phyloP scores from a whole-genome alignment of 1,284 basidiomycete genomes.

The Takashimella koratensis region DNA sequence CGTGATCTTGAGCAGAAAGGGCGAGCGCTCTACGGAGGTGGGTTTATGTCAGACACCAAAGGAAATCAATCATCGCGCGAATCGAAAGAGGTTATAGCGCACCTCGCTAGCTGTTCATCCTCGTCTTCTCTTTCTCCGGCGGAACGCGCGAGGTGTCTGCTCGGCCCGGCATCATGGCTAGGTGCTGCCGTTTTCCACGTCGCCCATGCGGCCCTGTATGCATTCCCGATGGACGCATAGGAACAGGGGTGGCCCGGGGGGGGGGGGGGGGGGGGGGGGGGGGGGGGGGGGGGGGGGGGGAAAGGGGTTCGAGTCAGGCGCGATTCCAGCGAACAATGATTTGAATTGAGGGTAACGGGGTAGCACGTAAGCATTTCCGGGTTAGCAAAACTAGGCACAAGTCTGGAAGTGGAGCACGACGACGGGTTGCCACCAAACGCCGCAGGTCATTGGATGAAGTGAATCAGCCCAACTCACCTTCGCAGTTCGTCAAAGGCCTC shows the following conservation, averaged over 20 bases:
- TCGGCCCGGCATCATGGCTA: slow-evolving; percentile 3
- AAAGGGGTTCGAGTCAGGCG: too few species aligned
- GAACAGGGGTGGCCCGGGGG: too few species aligned
- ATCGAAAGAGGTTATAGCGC: slow-evolving; percentile 1
- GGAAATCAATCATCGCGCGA: neutral
- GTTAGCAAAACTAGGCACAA: neutral
- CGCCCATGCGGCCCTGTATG: slow-evolving; percentile 35
- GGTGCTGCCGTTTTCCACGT: slow-evolving; percentile 34
- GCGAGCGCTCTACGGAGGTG: slow-evolving; percentile 24
- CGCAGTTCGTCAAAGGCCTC: neutral
- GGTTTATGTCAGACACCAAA: too few species aligned
- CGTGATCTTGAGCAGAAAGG: slow-evolving; percentile 23
- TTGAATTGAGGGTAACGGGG: too few species aligned
- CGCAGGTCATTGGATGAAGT: neutral
- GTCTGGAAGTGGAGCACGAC: neutral
- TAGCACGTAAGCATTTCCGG: too few species aligned
- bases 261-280: too few species aligned
- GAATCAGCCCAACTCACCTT: slow-evolving; percentile 22
- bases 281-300: too few species aligned
- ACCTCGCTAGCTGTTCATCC: slow-evolving; percentile 39
- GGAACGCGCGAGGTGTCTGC: neutral
- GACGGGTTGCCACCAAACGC: neutral
- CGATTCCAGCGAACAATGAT: too few species aligned
- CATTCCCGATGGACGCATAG: too few species aligned
- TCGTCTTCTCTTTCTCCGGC: slow-evolving; percentile 1